Conservation (phyloP, 257 asterid species). For the Mitragyna speciosa region DNA sequence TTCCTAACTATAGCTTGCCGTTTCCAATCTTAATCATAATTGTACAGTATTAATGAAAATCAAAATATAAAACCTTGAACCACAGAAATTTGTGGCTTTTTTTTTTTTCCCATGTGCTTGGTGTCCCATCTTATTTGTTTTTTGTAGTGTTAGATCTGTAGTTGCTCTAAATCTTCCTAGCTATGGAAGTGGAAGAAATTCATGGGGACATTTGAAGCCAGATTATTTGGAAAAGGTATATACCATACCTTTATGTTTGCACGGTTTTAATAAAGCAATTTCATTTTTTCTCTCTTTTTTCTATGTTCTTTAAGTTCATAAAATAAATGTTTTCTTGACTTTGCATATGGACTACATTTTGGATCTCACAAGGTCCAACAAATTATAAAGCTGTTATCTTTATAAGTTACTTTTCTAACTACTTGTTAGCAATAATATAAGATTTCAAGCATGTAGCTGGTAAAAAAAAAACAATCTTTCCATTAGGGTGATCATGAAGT, state of each 20-base stretch:
- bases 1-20: background rate
- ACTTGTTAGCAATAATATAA: no score
- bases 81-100: background rate
- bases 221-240: constrained; percentile 80
- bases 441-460: no score
- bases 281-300: background rate
- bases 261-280: background rate
- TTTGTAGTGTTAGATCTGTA: constrained; percentile 80
- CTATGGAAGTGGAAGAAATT: constrained; percentile 96
- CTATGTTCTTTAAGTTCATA: background rate
- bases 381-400: no score
- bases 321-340: background rate
- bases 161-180: constrained; percentile 93
- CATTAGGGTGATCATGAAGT: no score
- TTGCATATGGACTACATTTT: background rate
- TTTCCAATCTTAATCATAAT: background rate
- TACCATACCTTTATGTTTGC: background rate
- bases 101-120: background rate
- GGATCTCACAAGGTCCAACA: background rate
- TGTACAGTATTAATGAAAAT: no score
- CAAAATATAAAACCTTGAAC: background rate
- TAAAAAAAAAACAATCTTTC: no score
- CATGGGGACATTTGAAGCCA: constrained; percentile 87
- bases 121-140: constrained; percentile 7
- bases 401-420: no score